These are phyloP conservation scores for Hemerocallis citrina DNA, from an alignment of 106 monocot species.

Conservation along the genomic window DNA sequence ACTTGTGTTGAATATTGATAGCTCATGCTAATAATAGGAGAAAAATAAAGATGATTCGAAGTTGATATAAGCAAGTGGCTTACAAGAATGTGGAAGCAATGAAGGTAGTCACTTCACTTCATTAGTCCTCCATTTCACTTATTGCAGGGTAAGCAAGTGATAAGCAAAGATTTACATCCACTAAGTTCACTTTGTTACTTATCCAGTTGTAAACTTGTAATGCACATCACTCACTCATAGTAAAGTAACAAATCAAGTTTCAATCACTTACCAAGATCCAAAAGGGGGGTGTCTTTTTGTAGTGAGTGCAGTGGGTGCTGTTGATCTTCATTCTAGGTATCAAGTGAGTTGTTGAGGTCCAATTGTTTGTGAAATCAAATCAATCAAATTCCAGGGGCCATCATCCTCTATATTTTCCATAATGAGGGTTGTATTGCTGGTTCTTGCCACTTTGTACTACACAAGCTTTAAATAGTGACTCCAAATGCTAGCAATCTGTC, in stretches of 20 bases:
- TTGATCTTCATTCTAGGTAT: not conserved
- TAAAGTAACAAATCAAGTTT: not conserved
- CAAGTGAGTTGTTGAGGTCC: not conserved
- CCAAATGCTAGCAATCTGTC: not conserved
- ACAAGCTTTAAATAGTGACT: not conserved
- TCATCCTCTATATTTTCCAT: not conserved
- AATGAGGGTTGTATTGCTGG: not conserved
- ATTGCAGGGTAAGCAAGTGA: no score
- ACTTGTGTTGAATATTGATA: not conserved
- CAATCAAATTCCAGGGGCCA: not conserved
- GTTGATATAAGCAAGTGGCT: not conserved
- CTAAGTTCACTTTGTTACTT: not conserved
- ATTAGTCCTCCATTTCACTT: not conserved
- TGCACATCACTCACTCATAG: not conserved
- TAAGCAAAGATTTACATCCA: not conserved
- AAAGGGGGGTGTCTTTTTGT: not conserved
- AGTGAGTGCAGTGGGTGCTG: not conserved
- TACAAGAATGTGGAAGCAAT: not conserved
- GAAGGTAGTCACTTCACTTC: not conserved
- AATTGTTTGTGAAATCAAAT: not conserved
- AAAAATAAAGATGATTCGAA: no score
- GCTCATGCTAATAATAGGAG: not conserved
- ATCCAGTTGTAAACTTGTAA: not conserved
- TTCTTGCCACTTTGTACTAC: not conserved
- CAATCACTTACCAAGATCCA: no score